Evolutionary conservation across 1,284 basidiomycete genomes (phyloP).

Genomic region (Cryptococcus sp.): DNA sequence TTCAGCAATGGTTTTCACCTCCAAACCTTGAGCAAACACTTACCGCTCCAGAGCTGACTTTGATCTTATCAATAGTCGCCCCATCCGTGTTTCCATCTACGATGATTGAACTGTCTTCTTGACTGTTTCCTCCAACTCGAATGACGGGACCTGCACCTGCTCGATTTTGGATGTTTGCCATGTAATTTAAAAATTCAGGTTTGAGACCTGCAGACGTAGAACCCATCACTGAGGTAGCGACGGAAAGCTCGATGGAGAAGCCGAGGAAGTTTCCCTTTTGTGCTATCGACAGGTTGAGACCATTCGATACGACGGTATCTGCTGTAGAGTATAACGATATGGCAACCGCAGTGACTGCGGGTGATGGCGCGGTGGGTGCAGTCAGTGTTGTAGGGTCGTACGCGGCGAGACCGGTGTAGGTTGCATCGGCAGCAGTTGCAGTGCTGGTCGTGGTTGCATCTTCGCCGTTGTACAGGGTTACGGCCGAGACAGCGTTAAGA

Average conservation of each 20-base stretch:
- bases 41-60: constrained; percentile 23
- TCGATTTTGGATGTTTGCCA: constrained; percentile 61
- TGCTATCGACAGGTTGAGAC: constrained; percentile 52
- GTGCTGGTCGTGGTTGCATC: constrained; percentile 14
- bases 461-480: constrained; percentile 35
- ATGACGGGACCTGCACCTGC: constrained; percentile 64
- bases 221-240: constrained; percentile 64
- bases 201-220: constrained; percentile 49
- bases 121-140: constrained; percentile 74
- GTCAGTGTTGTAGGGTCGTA: constrained; percentile 43
- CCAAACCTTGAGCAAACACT: constrained; percentile 4
- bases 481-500: constrained; percentile 8
- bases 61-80: constrained; percentile 55
- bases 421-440: constrained; percentile 18
- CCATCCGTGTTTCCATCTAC: constrained; percentile 55
- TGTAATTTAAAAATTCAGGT: constrained; percentile 70
- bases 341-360: constrained; percentile 30
- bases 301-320: constrained; percentile 19
- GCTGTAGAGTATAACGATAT: constrained; percentile 29
- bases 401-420: constrained; percentile 40
- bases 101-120: constrained; percentile 60
- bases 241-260: constrained; percentile 71
- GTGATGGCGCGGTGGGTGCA: constrained; percentile 36
- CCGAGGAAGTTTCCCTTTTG: constrained; percentile 66
- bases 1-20: not conserved